Percentiles rank a stretch among this genome's conserved stretches.
phyloP scores from a whole-genome alignment of 441 rosid species.

The Populus trichocarpa region DNA sequence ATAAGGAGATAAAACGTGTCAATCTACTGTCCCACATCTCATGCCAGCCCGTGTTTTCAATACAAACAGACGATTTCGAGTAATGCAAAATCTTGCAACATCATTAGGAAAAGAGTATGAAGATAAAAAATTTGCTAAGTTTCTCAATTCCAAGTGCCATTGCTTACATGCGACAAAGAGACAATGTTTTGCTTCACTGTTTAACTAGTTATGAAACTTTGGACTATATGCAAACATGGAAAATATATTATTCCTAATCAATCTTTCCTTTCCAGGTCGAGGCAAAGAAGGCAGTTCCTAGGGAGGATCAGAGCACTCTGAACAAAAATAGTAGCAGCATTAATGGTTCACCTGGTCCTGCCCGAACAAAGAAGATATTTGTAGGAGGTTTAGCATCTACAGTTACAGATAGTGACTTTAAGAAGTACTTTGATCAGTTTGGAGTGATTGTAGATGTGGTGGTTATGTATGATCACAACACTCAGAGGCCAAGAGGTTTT shows the following conservation, averaged over 20 bases:
- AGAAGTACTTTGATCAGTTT: slow-evolving; percentile 87
- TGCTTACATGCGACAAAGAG: background rate
- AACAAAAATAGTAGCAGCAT: slow-evolving; percentile 60
- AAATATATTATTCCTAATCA: background rate
- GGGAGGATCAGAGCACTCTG: slow-evolving; percentile 78
- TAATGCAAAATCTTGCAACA: background rate
- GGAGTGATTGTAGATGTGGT: slow-evolving; percentile 92
- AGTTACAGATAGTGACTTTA: slow-evolving; percentile 84
- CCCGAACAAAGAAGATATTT: slow-evolving; percentile 84
- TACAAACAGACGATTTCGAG: background rate
- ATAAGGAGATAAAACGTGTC: background rate
- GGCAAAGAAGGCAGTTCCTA: slow-evolving; percentile 95
- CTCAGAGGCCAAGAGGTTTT: slow-evolving; percentile 95
- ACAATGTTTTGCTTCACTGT: background rate
- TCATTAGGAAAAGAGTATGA: background rate
- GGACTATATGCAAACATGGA: background rate
- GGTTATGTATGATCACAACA: slow-evolving; percentile 95
- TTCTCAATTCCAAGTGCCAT: background rate
- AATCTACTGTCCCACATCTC: background rate
- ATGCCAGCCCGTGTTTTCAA: background rate
- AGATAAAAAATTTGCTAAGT: background rate
- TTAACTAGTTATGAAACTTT: background rate
- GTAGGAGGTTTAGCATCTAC: slow-evolving; percentile 97
- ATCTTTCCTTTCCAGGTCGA: slow-evolving; percentile 54
- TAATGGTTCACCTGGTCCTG: slow-evolving; percentile 83